Percentiles rank a stretch among this genome's conserved stretches.
phyloP scores from a whole-genome alignment of 345 rosid species.

The Hibiscus trionum region DNA sequence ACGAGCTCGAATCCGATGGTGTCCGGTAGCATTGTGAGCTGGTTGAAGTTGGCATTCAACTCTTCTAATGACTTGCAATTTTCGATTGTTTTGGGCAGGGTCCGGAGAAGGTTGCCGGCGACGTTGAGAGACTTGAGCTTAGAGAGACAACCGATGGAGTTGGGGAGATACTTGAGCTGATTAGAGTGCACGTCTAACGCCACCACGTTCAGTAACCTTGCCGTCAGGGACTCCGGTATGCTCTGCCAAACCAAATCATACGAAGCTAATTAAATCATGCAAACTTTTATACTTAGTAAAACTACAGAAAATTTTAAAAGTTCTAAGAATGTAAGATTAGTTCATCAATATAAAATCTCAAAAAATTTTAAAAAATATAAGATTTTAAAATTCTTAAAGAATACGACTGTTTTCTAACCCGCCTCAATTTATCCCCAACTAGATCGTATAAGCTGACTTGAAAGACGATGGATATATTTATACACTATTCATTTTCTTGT shows the following conservation, averaged over 20 bases:
- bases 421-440: too few species aligned
- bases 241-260: slow-evolving; percentile 27
- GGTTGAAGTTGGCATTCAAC: slow-evolving; percentile 81
- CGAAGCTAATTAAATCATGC: too few species aligned
- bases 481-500: too few species aligned
- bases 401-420: too few species aligned
- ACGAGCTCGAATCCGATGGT: slow-evolving; percentile 57
- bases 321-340: too few species aligned
- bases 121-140: slow-evolving; percentile 74
- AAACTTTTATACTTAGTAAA: too few species aligned
- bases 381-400: too few species aligned
- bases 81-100: slow-evolving; percentile 60
- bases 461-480: too few species aligned
- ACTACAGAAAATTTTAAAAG: too few species aligned
- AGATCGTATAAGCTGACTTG: too few species aligned
- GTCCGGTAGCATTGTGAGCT: slow-evolving; percentile 60
- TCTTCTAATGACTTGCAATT: slow-evolving; percentile 86
- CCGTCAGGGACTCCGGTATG: slow-evolving; percentile 78
- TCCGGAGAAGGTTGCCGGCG: slow-evolving; percentile 62
- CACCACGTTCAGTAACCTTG: slow-evolving; percentile 67
- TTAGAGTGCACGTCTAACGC: slow-evolving; percentile 79
- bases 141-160: slow-evolving; percentile 76
- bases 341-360: too few species aligned
- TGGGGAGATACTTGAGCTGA: slow-evolving; percentile 65
- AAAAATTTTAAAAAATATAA: too few species aligned